A percentile compares a stretch with the other conserved stretches of the same genome.
Conservation (phyloP, 164 flowering plant species). For the Euptelea pleiosperma region DNA sequence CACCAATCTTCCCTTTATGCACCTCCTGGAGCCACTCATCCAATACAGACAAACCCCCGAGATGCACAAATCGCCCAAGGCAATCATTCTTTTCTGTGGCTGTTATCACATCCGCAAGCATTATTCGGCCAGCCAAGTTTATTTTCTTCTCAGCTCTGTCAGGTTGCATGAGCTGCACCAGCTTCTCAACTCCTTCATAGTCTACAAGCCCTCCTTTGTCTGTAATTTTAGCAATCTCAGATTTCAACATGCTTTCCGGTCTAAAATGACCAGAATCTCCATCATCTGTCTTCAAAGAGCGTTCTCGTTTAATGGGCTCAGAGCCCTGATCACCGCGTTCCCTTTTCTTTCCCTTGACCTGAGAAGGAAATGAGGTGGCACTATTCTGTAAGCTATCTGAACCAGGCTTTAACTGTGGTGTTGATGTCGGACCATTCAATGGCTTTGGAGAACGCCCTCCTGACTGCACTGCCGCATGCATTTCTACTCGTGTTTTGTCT, state of each 20-base stretch:
- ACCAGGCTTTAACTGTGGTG: slow-evolving; percentile 63
- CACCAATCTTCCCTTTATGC: slow-evolving; percentile 77
- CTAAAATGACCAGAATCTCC: slow-evolving; percentile 52
- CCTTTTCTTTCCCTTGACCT: slow-evolving; percentile 74
- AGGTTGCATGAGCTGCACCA: slow-evolving; percentile 73
- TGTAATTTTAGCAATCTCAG: slow-evolving; percentile 70
- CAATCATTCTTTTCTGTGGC: slow-evolving; percentile 80
- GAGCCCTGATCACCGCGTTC: slow-evolving; percentile 65
- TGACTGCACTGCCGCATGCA: slow-evolving; percentile 76
- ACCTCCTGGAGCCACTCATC: slow-evolving; percentile 97
- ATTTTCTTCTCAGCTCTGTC: slow-evolving; percentile 62
- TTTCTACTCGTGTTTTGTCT: slow-evolving; percentile 63
- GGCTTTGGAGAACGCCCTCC: slow-evolving; percentile 92
- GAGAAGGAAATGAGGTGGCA: slow-evolving; percentile 50
- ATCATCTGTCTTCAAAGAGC: slow-evolving; percentile 49
- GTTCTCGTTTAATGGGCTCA: slow-evolving; percentile 70
- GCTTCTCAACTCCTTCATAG: slow-evolving; percentile 71
- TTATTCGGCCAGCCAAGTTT: slow-evolving; percentile 58
- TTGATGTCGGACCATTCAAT: slow-evolving; percentile 53
- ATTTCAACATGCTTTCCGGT: slow-evolving; percentile 47
- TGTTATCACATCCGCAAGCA: slow-evolving; percentile 72
- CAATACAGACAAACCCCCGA: slow-evolving; percentile 75
- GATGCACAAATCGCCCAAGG: slow-evolving; percentile 75
- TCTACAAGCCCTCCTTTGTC: slow-evolving; percentile 78
- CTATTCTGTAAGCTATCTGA: slow-evolving; percentile 68